Evolutionary conservation across 2,329 filamentous ascomycete genomes (phyloP), one percentile per base, ranked within the genome.

Genomic region (Xylariales sp.): DNA sequence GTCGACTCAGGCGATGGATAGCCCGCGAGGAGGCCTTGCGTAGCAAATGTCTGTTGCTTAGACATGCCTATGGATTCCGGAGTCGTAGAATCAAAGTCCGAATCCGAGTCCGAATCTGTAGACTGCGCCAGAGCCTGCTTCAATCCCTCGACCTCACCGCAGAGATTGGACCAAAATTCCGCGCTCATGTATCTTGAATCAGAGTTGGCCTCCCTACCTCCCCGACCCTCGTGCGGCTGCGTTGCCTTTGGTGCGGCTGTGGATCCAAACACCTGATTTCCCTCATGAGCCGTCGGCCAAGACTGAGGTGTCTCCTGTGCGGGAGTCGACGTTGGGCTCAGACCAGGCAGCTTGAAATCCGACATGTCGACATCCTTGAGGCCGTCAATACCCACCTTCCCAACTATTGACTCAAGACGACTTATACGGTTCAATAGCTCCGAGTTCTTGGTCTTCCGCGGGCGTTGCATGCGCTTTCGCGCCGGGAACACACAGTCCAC

Each of bases 401-500:
- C 65, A n/a, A 71, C 68, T 35, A 71, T 71, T 32, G 51, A 60
- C 55, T 71, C 68, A 8, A 71, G 60, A 12, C 67, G 64, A 42
- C 62, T 64, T 37, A 71, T 61, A 16, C 68, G 63, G 45, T 65
- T 62, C 12, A 71, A 56, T 4, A 71, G 57, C 49, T 71, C 68
- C 28, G 59, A 59, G 53, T 71, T 68, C 20, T 63, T 66, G 29
- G 57, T 65, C 44, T 61, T 59, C 8, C 65, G 60, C 1, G 62
- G 65, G 38, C 63, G 61, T 16, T 65, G 60, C 35, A 63, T 66
- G 28, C 65, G 65, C 48, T 70, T 71, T 20, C 68, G 62, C n/a
- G 60, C 56, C 14, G 68, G 68, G 40, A 68, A 70, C 27, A 67
- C 51, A 51, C 72, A 82, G 34, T 74, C 66, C 7, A 64, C 60